phyloP scores from a whole-genome alignment of 495 filamentous ascomycete species.

The Penicillium dipodomyicola region DNA sequence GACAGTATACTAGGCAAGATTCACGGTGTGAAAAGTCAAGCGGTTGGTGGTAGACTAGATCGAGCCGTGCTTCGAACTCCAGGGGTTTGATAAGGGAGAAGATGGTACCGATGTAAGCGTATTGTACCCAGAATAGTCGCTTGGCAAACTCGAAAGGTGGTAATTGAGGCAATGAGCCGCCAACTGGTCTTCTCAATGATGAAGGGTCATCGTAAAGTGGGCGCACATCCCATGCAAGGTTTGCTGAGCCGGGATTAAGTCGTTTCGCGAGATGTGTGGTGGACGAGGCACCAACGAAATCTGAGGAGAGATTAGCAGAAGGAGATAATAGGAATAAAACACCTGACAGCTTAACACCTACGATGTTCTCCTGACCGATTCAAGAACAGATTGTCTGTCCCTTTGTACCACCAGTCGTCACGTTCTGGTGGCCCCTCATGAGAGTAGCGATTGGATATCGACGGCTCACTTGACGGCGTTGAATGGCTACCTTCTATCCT shows the following conservation, averaged over 20 bases:
- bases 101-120: slow-evolving; percentile 52
- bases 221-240: slow-evolving; percentile 42
- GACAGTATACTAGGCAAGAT: slow-evolving; percentile 37
- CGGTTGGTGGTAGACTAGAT: slow-evolving; percentile 38
- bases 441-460: slow-evolving; percentile 15
- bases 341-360: slow-evolving; percentile 12
- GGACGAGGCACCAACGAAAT: slow-evolving; percentile 37
- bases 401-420: slow-evolving; percentile 44
- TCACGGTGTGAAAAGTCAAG: slow-evolving; percentile 35
- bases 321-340: neutral
- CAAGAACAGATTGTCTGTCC: slow-evolving; percentile 36
- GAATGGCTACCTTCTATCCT: slow-evolving; percentile 6
- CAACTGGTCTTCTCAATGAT: slow-evolving; percentile 31
- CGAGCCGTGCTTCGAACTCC: slow-evolving; percentile 44
- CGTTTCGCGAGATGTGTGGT: slow-evolving; percentile 37
- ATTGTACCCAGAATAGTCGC: slow-evolving; percentile 48
- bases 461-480: slow-evolving; percentile 13
- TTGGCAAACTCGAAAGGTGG: slow-evolving; percentile 47
- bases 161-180: slow-evolving; percentile 32
- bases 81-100: slow-evolving; percentile 46
- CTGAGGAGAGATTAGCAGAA: slow-evolving; percentile 15
- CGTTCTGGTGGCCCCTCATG: slow-evolving; percentile 30
- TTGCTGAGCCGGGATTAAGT: slow-evolving; percentile 34
- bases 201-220: slow-evolving; percentile 40
- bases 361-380: slow-evolving; percentile 40